Conservation (phyloP, 2,329 filamentous ascomycete species). For the Clarireedia sp. region DNA sequence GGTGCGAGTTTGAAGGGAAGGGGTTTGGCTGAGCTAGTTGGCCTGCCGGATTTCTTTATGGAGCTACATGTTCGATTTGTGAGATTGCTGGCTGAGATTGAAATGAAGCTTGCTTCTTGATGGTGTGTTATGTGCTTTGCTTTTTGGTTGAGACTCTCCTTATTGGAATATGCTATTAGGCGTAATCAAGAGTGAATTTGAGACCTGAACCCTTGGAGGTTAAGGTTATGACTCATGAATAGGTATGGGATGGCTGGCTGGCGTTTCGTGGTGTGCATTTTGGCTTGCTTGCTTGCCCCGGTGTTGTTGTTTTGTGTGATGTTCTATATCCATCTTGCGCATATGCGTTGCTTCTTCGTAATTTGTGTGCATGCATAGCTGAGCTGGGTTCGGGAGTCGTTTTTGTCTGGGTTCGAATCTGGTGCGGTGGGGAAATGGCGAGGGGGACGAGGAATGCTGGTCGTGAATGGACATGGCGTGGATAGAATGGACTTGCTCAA, state of each 20-base stretch:
- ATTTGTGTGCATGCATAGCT: background rate
- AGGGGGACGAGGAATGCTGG: background rate
- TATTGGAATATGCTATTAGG: background rate
- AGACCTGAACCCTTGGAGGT: background rate
- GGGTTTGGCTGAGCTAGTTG: conserved; percentile 57
- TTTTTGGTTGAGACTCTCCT: background rate
- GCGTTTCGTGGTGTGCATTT: background rate
- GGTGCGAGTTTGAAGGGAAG: conserved; percentile 51
- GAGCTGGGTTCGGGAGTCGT: background rate
- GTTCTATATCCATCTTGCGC: conserved; percentile 3
- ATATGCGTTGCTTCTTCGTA: background rate
- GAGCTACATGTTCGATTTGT: conserved; percentile 59
- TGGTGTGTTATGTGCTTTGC: background rate
- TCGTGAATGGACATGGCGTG: background rate
- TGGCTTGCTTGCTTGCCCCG: background rate
- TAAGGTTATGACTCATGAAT: background rate
- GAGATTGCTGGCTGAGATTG: conserved; percentile 46
- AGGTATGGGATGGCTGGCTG: background rate
- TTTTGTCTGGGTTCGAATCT: background rate
- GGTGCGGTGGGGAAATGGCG: background rate
- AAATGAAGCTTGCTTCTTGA: conserved; percentile 1
- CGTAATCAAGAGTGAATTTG: background rate
- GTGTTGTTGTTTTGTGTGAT: background rate
- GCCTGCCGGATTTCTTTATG: conserved; percentile 60
- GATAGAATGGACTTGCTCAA: background rate